A percentile compares a stretch with the other conserved stretches of the same genome.
Evolutionary conservation across 306 rosid species (phyloP).

Genomic region (Malus asiatica): DNA sequence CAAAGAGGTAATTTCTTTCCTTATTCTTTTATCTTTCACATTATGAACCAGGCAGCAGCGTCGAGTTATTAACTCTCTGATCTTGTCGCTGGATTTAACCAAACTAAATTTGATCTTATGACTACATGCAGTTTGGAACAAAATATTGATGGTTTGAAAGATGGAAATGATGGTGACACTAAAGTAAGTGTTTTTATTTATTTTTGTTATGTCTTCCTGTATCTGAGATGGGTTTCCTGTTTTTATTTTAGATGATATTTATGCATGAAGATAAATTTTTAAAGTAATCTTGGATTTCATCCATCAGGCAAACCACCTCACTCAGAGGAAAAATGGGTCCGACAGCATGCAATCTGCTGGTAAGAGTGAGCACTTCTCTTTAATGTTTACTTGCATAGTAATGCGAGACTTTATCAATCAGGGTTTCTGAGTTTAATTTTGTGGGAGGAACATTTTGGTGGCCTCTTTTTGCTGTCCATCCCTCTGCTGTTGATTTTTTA

Average conservation of each 20-base stretch:
- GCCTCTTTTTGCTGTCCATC: background rate
- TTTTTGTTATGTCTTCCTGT: background rate
- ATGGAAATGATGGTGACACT: conserved; percentile 6
- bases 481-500: background rate
- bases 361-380: background rate
- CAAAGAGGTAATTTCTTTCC: conserved; percentile 7
- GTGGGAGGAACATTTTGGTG: background rate
- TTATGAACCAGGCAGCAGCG: background rate
- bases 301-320: conserved; percentile 11
- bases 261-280: background rate
- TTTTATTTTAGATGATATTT: background rate
- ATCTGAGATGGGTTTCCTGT: background rate
- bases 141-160: conserved; percentile 1
- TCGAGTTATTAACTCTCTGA: background rate
- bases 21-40: background rate
- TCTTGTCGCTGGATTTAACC: background rate
- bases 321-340: conserved; percentile 1
- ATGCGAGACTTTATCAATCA: background rate
- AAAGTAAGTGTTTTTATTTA: background rate
- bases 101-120: conserved; percentile 2
- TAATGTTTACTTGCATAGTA: background rate
- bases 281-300: background rate
- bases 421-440: background rate
- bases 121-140: background rate
- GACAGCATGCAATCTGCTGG: conserved; percentile 18